Percentiles rank a stretch among this genome's conserved stretches.
These are phyloP conservation scores for Magnusiomyces tetraspermus DNA, from an alignment of 1,139 yeast genomes.

Conservation along the genomic window DNA sequence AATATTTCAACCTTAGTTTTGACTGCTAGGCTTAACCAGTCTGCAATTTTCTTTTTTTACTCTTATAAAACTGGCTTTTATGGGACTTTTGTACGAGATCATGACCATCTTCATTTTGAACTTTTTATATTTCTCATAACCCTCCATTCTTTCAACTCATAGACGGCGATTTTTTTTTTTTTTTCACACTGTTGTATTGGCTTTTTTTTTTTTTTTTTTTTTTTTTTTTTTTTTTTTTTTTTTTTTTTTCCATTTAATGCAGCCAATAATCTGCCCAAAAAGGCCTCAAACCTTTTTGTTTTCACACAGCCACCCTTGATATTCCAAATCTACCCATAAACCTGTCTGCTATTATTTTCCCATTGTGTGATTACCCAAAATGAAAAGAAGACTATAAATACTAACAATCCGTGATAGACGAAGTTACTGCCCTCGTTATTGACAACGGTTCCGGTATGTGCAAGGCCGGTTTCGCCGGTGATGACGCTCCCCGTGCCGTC, in stretches of 20 bases:
- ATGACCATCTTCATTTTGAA: no score
- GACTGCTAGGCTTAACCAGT: no score
- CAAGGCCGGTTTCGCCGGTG: conserved; percentile 99
- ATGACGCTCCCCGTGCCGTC: conserved; percentile 99
- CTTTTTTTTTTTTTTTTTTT: not conserved
- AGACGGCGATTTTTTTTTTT: no score
- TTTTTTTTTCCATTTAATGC: not conserved
- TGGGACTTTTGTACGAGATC: no score
- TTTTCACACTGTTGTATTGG: no score
- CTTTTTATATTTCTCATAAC: no score
- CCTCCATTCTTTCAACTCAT: no score
- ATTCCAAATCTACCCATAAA: not conserved
- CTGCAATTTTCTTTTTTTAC: no score
- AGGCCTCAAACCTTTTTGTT: conserved; percentile 10
- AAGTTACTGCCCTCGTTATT: conserved; percentile 62
- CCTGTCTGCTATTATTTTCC: no score
- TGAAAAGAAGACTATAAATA: not conserved
- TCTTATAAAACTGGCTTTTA: no score
- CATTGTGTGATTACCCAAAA: no score
- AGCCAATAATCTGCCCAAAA: conserved; percentile 1
- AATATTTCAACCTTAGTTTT: no score
- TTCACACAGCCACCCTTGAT: conserved; percentile 5
- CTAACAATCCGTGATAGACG: conserved; percentile 21
- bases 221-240: conserved; percentile 3
- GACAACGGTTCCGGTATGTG: conserved; percentile 99